These are phyloP conservation scores for Sanguinoderma infundibulare DNA, from an alignment of 1,284 basidiomycete species.

Conservation along the genomic window DNA sequence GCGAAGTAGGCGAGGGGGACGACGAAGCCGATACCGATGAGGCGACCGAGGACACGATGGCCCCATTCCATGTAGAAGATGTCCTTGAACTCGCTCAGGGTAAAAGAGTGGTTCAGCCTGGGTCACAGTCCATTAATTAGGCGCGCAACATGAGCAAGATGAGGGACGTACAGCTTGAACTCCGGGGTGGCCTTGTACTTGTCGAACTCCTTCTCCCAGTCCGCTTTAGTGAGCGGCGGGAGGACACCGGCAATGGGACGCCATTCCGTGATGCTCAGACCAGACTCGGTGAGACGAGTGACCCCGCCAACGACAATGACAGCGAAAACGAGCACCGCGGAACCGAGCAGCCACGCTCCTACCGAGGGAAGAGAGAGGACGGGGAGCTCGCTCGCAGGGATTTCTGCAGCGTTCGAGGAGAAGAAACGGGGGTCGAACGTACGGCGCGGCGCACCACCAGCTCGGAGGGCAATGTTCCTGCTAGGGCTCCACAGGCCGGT, in stretches of 20 bases:
- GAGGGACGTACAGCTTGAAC: conserved; percentile 82
- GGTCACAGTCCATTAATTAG: neutral
- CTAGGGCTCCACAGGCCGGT: conserved; percentile 12
- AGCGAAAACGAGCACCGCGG: conserved; percentile 85
- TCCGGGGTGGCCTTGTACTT: conserved; percentile 98
- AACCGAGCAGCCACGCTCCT: conserved; percentile 82
- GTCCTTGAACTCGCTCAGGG: conserved; percentile 90
- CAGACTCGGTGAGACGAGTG: conserved; percentile 96
- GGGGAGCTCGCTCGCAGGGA: conserved; percentile 45
- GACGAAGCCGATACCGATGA: conserved; percentile 86
- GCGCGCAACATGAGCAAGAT: neutral
- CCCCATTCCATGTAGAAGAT: conserved; percentile 99
- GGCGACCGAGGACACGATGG: conserved; percentile 91
- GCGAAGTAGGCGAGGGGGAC: conserved; percentile 83
- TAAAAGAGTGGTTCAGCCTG: conserved; percentile 89
- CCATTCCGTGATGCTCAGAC: conserved; percentile 99
- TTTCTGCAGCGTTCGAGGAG: conserved; percentile 41
- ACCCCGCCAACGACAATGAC: conserved; percentile 97
- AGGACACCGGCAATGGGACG: conserved; percentile 89
- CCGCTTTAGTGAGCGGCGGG: conserved; percentile 77
- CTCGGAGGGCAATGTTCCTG: conserved; percentile 20
- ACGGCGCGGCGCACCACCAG: conserved; percentile 15
- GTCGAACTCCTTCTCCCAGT: conserved; percentile 92
- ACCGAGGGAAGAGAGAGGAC: conserved; percentile 78
- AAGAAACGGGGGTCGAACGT: conserved; percentile 45